Evolutionary conservation across 352 stramenopile species (phyloP), one percentile per base, ranked within the genome.

Genomic region (Pythium folliculosum): DNA sequence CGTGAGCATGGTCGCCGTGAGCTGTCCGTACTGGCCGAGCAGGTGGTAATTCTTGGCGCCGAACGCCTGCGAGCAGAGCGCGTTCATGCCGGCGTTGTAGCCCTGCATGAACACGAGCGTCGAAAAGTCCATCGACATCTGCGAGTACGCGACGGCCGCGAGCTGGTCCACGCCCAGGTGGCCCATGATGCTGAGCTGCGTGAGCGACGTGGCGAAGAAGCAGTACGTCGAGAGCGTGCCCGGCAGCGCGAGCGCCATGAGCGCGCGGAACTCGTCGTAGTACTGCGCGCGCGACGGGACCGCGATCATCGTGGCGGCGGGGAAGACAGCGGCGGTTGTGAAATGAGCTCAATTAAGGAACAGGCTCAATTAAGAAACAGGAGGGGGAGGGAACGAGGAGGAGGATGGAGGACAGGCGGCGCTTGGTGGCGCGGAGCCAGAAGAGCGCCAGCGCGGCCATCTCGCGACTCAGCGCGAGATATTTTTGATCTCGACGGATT

Each of bases 1-100:
- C 21, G 84, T 89, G 40, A 90, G 71, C 59, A 84, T 65, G 54
- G 89, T 75, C 60, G 69, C 73, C 49, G 77, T 86, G 62, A 88
- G 75, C 73, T 89, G 75, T 55, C 76, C 75, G 67, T 90, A 93
- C 57, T 84, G 75, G 32, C 74, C 80, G 21, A 93, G 62, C 23
- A 96, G 57, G n/a, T 84, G 70, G 56, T 78, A 93, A 71, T 96
- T 95, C 54, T 88, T 88, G 55, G 88, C 86, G n/a, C 89, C 89
- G 50, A 94, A 92, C 25, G 89, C 87, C 63, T 96, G 89, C 45
- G 84, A 92, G 65, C 78, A 91, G 22, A 96, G 80, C 50, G 84
- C 70, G 66, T 91, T 95, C 66, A 94, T 84, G 27, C 86, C 86
- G 50, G 83, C 73, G 60, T 90, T 91, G 58, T 93, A 90, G 48